phyloP scores from a whole-genome alignment of 1,284 basidiomycete genomes.

The Pascua sp. region DNA sequence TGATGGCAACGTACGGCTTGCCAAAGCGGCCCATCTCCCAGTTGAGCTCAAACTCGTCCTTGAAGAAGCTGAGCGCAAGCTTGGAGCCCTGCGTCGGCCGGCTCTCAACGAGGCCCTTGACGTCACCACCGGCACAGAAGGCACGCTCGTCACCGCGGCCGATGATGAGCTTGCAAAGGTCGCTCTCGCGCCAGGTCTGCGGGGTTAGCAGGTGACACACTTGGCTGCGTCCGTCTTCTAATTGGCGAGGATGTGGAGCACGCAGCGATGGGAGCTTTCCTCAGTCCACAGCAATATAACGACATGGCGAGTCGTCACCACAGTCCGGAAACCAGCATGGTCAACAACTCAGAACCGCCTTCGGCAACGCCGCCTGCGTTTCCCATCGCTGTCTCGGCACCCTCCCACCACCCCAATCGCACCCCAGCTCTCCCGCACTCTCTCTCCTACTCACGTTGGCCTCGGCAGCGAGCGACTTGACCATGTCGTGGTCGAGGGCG shows the following conservation, averaged over 20 bases:
- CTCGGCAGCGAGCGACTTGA: conserved; percentile 62
- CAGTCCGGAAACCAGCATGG: too few species aligned
- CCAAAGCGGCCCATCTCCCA: conserved; percentile 72
- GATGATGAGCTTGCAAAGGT: conserved; percentile 71
- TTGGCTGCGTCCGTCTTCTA: too few species aligned
- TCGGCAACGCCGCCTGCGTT: too few species aligned
- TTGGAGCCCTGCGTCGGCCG: conserved; percentile 40
- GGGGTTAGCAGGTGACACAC: too few species aligned
- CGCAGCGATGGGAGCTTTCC: not conserved
- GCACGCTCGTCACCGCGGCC: conserved; percentile 73
- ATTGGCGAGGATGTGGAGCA: too few species aligned
- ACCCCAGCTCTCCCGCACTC: not conserved
- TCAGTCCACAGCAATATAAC: too few species aligned
- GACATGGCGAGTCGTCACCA: too few species aligned
- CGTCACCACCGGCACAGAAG: conserved; percentile 95
- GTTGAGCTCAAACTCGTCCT: conserved; percentile 89
- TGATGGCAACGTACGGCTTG: conserved; percentile 83
- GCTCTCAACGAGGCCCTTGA: conserved; percentile 48
- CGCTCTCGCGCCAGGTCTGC: conserved; percentile 75
- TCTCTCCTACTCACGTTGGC: conserved; percentile 27
- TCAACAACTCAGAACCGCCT: too few species aligned
- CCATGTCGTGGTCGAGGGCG: conserved; percentile 80
- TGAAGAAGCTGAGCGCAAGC: conserved; percentile 78
- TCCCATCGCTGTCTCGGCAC: too few species aligned
- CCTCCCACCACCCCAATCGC: too few species aligned